Base-by-base conservation (phyloP, 2,329 filamentous ascomycete species). In the Orbilia brochopaga region DNA sequence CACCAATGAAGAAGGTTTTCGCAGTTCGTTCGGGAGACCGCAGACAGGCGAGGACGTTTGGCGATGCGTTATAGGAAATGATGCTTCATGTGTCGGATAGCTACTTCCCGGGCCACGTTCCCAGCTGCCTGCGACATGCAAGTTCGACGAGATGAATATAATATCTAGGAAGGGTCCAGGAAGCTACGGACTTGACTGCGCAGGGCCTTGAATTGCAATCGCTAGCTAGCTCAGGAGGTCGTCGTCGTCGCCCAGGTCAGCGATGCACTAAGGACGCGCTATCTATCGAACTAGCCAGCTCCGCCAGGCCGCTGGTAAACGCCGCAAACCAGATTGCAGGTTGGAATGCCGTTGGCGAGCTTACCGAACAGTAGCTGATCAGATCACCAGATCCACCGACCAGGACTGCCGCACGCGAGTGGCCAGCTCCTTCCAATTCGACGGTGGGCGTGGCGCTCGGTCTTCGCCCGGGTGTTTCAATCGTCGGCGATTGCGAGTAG, bases 1-100 rank as follows among this genome's bases (percentile, higher is more conserved):
- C 58, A 54, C 66, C 59, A 64, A 70, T 70, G 27, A 70, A 53
- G 37, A 46, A 32, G 53, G 52, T 37, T 50, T 62, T 62, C 53
- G 56, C n/a, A 40, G 55, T 44, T 62, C 53, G 13, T n/a, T 17
- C 15, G 56, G 44, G 19, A 48, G 17, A 48, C 15, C 35, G 56
- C 44, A 17, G 27, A 23, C 19, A 44, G 10, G 42, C 57, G 50
- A 53, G n/a, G 8, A 32, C 27, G 27, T 32, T 32, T 32, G 27
- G 8, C 27, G 4, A 3, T 32, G 8, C 27, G 27, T 8, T 8
- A 10, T 48, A 10, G 44, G 21, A 48, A 3, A 19, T 21, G 17
- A 48, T 5, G n/a, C n/a, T 48, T 8, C 3, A 48, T 15, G 8
- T 19, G 19, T 23, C 44, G 44, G 44, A 5, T 40, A 21, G 50